phyloP scores from a whole-genome alignment of 1,139 yeast genomes.

The Debaryomycetaceae sp. region DNA sequence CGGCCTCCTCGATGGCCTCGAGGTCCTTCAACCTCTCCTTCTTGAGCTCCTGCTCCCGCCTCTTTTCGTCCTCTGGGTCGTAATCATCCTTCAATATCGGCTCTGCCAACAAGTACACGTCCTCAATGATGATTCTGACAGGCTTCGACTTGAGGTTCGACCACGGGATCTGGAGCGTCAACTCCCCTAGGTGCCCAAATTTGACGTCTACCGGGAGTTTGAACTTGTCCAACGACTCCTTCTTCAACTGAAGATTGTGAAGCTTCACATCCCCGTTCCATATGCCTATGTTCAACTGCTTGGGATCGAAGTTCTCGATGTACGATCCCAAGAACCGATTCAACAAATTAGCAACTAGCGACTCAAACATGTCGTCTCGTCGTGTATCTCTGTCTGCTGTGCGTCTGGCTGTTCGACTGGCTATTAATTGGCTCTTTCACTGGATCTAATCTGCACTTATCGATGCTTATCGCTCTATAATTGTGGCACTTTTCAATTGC shows the following conservation, averaged over 20 bases:
- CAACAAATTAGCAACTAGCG: constrained; percentile 52
- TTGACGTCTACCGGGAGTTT: constrained; percentile 85
- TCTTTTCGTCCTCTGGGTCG: constrained; percentile 63
- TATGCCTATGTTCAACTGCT: constrained; percentile 89
- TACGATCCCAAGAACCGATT: constrained; percentile 62
- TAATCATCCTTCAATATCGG: constrained; percentile 57
- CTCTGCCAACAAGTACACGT: constrained; percentile 76
- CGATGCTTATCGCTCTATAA: no score
- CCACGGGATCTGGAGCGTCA: constrained; percentile 95
- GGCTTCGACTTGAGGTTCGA: constrained; percentile 91
- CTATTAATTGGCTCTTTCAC: no score
- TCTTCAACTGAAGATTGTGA: constrained; percentile 68
- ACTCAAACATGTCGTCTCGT: constrained; percentile 46
- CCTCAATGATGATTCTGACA: constrained; percentile 84
- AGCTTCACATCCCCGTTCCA: constrained; percentile 98
- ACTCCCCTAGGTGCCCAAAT: constrained; percentile 86
- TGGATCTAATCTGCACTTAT: no score
- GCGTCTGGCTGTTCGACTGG: not conserved
- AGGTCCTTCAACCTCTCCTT: constrained; percentile 63
- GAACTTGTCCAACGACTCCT: constrained; percentile 80
- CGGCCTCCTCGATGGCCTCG: constrained; percentile 54
- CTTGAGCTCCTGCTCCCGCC: constrained; percentile 65
- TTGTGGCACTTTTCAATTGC: not conserved
- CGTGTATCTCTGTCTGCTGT: not conserved
- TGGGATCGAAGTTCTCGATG: constrained; percentile 93